Evolutionary conservation across 2,329 filamentous ascomycete species (phyloP).

Genomic region (Paraconiothyrium brasiliense): DNA sequence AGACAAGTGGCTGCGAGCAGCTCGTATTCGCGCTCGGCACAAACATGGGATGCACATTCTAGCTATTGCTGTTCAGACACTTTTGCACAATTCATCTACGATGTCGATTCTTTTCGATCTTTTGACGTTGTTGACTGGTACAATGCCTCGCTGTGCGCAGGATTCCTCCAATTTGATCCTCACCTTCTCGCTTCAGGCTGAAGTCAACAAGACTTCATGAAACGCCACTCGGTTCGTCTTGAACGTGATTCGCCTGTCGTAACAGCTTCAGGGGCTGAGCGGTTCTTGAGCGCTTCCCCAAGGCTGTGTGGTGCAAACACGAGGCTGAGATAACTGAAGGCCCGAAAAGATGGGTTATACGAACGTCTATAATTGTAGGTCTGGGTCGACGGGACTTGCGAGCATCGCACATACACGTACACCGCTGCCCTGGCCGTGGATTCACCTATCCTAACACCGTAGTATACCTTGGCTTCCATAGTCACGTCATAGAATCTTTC

Average conservation of each 20-base stretch:
- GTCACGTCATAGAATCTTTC: neutral
- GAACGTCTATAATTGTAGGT: neutral
- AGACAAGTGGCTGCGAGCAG: neutral
- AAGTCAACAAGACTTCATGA: neutral
- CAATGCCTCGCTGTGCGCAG: neutral
- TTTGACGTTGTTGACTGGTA: neutral
- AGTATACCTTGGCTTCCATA: neutral
- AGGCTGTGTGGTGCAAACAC: neutral
- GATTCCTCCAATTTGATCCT: neutral
- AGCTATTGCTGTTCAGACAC: neutral
- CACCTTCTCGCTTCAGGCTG: neutral
- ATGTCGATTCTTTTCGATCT: neutral
- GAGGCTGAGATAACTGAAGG: neutral
- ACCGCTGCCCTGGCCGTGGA: neutral
- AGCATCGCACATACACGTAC: neutral
- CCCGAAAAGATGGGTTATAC: neutral
- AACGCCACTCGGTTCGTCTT: constrained; percentile 6
- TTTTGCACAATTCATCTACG: neutral
- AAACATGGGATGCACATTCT: neutral
- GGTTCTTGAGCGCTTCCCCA: neutral
- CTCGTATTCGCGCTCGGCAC: neutral
- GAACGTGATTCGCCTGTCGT: neutral
- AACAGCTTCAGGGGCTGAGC: neutral
- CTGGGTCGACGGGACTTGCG: neutral
- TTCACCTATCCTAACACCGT: no score